Evolutionary conservation across 164 flowering plant genomes (phyloP).

Genomic region (Annona cherimola): DNA sequence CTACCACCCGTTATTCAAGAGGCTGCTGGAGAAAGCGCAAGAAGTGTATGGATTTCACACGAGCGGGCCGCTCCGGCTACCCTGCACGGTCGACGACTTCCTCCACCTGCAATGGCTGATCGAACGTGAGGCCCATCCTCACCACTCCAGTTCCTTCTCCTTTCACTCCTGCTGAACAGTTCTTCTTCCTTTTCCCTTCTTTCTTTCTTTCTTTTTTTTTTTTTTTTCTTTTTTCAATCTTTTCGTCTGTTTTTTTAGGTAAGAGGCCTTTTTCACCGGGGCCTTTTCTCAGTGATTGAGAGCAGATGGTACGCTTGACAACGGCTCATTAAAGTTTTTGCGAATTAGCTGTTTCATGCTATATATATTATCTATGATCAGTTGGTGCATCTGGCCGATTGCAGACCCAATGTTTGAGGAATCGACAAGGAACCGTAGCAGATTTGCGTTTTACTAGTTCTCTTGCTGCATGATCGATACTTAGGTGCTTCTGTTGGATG

Average conservation of each 20-base stretch:
- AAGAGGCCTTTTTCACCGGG: background rate
- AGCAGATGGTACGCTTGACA: background rate
- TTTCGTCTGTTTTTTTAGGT: background rate
- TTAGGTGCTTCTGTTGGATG: too few relatives aligned
- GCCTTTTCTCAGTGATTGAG: background rate
- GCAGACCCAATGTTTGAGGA: too few relatives aligned
- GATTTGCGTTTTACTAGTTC: too few relatives aligned
- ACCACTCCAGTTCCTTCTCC: constrained; percentile 19
- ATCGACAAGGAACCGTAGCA: too few relatives aligned
- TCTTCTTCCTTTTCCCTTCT: background rate
- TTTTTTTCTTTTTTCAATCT: background rate
- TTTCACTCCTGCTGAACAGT: constrained; percentile 18
- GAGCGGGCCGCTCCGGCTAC: constrained; percentile 44
- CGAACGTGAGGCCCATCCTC: constrained; percentile 28
- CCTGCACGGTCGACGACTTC: constrained; percentile 55
- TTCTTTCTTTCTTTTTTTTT: background rate
- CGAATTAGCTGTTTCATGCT: background rate
- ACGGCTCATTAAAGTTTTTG: background rate
- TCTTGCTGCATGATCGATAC: too few relatives aligned
- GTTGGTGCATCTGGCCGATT: too few relatives aligned
- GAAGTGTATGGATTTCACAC: constrained; percentile 56
- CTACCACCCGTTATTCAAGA: constrained; percentile 45
- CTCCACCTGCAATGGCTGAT: constrained; percentile 48
- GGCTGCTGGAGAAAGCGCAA: constrained; percentile 45
- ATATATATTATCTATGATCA: too few relatives aligned